Evolutionary conservation across 1,284 basidiomycete species (phyloP), one percentile per base, ranked within the genome.

Genomic region (Chalciporus sp.): DNA sequence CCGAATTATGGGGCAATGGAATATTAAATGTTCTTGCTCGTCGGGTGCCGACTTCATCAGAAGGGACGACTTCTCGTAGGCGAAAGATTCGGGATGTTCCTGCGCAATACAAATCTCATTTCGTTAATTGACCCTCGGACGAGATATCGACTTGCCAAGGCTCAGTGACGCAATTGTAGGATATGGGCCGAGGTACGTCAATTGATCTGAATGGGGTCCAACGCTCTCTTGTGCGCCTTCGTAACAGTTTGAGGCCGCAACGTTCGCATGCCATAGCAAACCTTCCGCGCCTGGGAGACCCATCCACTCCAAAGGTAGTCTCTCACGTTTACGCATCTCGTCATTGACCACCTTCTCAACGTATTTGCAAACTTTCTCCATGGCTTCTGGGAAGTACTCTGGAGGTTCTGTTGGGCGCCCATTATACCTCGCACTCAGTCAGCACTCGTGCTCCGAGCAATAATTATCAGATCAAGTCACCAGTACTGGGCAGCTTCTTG

Each of bases 111-210:
- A 33, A n/a, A 46, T 52, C 9, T 42, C 28, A n/a, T 61, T 56
- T 42, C 26, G 16, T 50, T 47, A 35, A 45, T 29, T 49, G 39
- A 20, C 17, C 6, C 11, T 29, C 5, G 7, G n/a, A 28, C 27
- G 35, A 39, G 31, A 44, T 54, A 42, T 56, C 52, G 7, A 69
- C 76, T 59, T 70, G 80, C 94, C 94, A n/a, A 98, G 83, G 58
- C 93, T 95, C 41, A 98, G 72, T 7, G 92, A 95, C 8, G 94
- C 95, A 61, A 98, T 97, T 0, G 95, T 96, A 1, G 92, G 85
- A 68, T 90, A 94, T 6, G 95, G 95, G 2, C 95, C 95, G 11
- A 97, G 79, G 72, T 93, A 89, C 39, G 87, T 89, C 47, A 82
- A 67, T 55, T 86, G 83, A 66, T 90, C 95, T 1, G 92, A 88